Evolutionary conservation across 2,329 filamentous ascomycete species (phyloP).

Genomic region (Geosmithia morbida): DNA sequence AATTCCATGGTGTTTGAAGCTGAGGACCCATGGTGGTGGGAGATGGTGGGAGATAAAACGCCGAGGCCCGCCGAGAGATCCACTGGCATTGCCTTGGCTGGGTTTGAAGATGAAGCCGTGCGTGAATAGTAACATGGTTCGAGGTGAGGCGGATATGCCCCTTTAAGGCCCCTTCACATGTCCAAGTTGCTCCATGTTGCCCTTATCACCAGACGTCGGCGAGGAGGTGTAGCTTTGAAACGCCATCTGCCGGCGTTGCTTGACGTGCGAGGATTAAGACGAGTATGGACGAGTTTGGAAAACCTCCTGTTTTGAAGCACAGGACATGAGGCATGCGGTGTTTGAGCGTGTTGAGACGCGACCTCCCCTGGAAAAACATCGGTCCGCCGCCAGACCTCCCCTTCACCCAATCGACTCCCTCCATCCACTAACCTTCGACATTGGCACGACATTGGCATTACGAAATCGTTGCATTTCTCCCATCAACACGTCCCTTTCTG

Average conservation of each 20-base stretch:
- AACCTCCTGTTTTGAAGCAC: background rate
- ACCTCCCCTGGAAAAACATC: background rate
- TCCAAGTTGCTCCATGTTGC: background rate
- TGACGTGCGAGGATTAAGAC: background rate
- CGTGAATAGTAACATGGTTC: background rate
- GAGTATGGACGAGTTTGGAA: background rate
- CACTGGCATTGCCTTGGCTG: background rate
- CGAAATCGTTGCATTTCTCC: background rate
- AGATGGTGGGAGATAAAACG: background rate
- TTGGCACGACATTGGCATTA: background rate
- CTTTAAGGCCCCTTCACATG: background rate
- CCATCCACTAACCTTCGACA: background rate
- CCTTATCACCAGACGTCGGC: background rate
- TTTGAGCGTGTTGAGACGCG: background rate
- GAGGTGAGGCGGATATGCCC: background rate
- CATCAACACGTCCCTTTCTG: background rate
- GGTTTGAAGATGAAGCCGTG: background rate
- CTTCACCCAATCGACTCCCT: background rate
- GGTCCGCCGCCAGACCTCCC: background rate
- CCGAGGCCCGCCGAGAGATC: background rate
- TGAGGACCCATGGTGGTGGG: background rate
- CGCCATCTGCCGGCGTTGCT: background rate
- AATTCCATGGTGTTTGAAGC: background rate
- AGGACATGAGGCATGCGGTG: background rate
- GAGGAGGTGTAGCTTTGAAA: background rate